Evolutionary conservation across 768 basidiomycete species (phyloP), one percentile per base, ranked within the genome.

Genomic region (Megacollybia marginata): DNA sequence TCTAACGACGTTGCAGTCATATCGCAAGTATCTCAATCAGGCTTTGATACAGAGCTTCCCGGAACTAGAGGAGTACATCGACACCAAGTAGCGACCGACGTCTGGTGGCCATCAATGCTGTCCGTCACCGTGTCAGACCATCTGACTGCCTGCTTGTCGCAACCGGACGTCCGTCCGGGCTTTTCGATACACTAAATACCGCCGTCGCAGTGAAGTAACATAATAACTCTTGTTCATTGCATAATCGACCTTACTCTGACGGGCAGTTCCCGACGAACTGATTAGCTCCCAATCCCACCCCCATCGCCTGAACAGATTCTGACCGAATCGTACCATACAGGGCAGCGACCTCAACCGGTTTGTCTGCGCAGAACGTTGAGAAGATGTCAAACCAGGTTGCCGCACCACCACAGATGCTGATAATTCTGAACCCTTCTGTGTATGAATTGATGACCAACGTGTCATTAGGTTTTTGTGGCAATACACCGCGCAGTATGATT

Each of bases 41-140:
- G 87, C 86, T 0, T 70, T 92, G 20, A 70, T 68, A 36, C 81
- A 85, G 58, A 82, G 71, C 55, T 92, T 88, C 60, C 86, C 88
- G 87, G 38, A 40, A 52, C 70, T 88, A 5, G 74, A 68, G 51
- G 48, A 18, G 5, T 40, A 40, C 23, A 28, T 28, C 23, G 23
- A 28, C 23, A 48, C 18, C 18, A 28, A 28, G 6, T 28, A 28
- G 23, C 23, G 6, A 28, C 23, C 23, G 6, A 28, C 23, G 23
- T 28, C 23, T 28, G 23, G 23, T 28, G 23, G 23, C 23, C 23
- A 28, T 28, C 23, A 28, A 28, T 28, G 23, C 2, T 6, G 23
- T 28, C 23, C 23, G 23, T 28, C 23, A 28, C 23, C 4, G 23
- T 28, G 23, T 28, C 23, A 6, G 6, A 28, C 23, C 23, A 28